These are phyloP conservation scores for Hirsutella thompsonii DNA, from an alignment of 2,329 filamentous ascomycete genomes.

Conservation along the genomic window DNA sequence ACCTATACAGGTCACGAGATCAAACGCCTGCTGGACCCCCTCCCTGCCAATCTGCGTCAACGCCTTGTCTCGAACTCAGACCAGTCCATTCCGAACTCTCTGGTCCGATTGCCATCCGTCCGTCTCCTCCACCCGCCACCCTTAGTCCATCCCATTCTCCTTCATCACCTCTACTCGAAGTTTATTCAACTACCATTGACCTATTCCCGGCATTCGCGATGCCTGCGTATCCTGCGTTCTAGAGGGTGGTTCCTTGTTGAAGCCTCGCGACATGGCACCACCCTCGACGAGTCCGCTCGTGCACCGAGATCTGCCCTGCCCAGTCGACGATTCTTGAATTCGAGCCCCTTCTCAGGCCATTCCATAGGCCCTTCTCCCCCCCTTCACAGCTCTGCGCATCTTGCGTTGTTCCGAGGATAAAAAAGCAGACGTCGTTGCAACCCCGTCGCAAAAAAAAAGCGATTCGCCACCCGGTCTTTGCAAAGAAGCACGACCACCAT, in stretches of 20 bases:
- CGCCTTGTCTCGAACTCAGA: too few species aligned
- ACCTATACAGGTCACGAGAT: too few species aligned
- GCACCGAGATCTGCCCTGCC: slow-evolving; percentile 1
- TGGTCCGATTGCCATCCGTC: too few species aligned
- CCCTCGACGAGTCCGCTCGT: slow-evolving; percentile 32
- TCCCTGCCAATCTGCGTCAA: too few species aligned
- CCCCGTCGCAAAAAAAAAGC: too few species aligned
- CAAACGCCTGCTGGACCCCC: too few species aligned
- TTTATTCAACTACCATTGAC: too few species aligned
- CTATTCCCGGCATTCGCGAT: slow-evolving; percentile 11
- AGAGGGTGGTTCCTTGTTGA: slow-evolving; percentile 37
- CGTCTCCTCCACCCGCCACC: too few species aligned
- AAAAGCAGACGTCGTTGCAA: not conserved
- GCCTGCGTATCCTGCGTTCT: slow-evolving; percentile 32
- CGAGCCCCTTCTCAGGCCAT: not conserved
- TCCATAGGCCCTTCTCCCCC: not conserved
- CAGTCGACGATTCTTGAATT: not conserved
- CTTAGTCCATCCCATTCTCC: too few species aligned
- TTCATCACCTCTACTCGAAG: too few species aligned
- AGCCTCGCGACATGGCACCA: slow-evolving; percentile 37
- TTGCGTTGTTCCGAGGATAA: not conserved
- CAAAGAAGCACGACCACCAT: slow-evolving; percentile 1
- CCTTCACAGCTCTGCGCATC: too few species aligned
- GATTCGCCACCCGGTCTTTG: not conserved
- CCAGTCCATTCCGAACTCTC: too few species aligned